Base-by-base conservation (phyloP, 495 filamentous ascomycete genomes). In the Penicillium nucicola region DNA sequence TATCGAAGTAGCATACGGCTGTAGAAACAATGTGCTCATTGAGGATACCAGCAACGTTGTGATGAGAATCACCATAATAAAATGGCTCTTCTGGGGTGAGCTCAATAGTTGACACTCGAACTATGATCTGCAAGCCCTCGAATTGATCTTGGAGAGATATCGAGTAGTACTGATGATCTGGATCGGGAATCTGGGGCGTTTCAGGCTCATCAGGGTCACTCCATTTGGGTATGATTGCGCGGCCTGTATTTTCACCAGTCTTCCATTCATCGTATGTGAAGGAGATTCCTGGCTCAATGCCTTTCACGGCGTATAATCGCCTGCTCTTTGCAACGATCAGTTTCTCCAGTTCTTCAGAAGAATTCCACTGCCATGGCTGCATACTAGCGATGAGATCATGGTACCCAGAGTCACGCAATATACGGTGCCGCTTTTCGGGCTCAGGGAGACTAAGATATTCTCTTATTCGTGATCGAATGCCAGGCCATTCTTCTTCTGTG, bases 221-320 rank as follows among this genome's bases (percentile, higher is more conserved):
- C 36, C 14, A 38, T 38, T 38, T 45, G 19, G 35, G 42, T 32
- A 25, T 45, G 33, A 45, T 52, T 34, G 49, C 30, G 41, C 41
- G 49, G 33, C 42, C 42, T 31, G 31, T 52, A 37, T 31, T 39
- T 22, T 45, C 15, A 25, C 49, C 40, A 17, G 41, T 39, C 33
- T 52, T 52, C 49, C 40, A 52, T 38, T 52, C 42, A 12, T 52
- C 42, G 30, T 52, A 52, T 45, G 49, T 36, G 34, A 52, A 52
- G 42, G 49, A 44, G 34, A 40, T 40, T 13, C 49, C 49, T 11
- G 40, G 49, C 42, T 52, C 49, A 45, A 45, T 15, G 22, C 42
- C 41, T 45, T 37, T 45, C 14, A 52, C 40, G 20, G 41, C 23
- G 23, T 45, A 45, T 3, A 52, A 18, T 33, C 42, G 49, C 1